Conservation (phyloP, 805 yeast genomes). For the Saccharomycopsis sp. region DNA sequence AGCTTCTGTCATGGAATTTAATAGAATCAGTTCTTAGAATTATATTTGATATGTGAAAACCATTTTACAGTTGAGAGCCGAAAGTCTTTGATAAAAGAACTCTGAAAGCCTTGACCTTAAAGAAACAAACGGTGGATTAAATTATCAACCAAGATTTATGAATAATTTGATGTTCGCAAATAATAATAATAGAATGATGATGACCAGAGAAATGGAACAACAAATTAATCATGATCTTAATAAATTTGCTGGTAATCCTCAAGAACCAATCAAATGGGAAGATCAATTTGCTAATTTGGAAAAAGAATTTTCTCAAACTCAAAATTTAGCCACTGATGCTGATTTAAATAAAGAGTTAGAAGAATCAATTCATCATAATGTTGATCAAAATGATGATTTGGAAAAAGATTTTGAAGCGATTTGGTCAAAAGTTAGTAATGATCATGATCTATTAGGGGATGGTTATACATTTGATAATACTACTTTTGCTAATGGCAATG, state of each 20-base stretch:
- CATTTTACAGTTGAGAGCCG: too few relatives aligned
- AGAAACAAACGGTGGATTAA: too few relatives aligned
- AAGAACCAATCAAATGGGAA: slow-evolving; percentile 35
- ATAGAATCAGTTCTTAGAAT: too few relatives aligned
- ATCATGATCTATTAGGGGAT: slow-evolving; percentile 2
- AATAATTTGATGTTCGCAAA: slow-evolving; percentile 11
- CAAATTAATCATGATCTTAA: too few relatives aligned
- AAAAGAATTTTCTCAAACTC: slow-evolving; percentile 16
- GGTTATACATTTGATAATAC: not conserved
- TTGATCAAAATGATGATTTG: slow-evolving; percentile 18
- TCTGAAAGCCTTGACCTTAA: too few relatives aligned
- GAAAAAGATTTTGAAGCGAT: slow-evolving; percentile 28
- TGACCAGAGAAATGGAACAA: not conserved
- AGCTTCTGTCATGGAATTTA: too few relatives aligned
- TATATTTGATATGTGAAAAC: too few relatives aligned
- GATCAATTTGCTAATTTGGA: slow-evolving; percentile 32
- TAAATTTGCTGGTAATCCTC: too few relatives aligned
- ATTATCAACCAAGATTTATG: slow-evolving; percentile 16
- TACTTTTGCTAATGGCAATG: not conserved
- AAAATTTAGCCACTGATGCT: slow-evolving; percentile 17
- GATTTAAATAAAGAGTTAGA: slow-evolving; percentile 10
- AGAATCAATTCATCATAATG: slow-evolving; percentile 20
- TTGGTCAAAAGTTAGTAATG: slow-evolving; percentile 30
- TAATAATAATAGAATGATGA: slow-evolving; percentile 1
- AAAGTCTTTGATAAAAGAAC: too few relatives aligned